These are phyloP conservation scores for Spongispora temasekensis DNA, from an alignment of 1,284 basidiomycete species.

Conservation along the genomic window DNA sequence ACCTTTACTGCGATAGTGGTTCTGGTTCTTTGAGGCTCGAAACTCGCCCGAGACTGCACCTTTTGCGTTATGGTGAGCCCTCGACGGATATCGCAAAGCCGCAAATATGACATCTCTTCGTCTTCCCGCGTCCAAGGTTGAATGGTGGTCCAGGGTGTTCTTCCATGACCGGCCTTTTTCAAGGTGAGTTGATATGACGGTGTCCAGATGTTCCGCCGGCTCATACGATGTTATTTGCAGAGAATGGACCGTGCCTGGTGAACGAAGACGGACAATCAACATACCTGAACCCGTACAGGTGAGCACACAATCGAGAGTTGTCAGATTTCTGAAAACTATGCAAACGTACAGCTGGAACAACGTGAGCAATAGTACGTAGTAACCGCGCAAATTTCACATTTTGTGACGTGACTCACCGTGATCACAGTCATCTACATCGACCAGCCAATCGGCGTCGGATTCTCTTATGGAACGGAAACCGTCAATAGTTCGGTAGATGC, in stretches of 20 bases:
- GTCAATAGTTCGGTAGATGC: slow-evolving; percentile 55
- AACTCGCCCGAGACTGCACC: slow-evolving; percentile 59
- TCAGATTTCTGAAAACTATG: slow-evolving; percentile 2
- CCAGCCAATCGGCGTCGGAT: slow-evolving; percentile 72
- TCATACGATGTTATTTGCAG: slow-evolving; percentile 8
- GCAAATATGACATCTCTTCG: slow-evolving; percentile 26
- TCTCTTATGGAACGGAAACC: slow-evolving; percentile 59
- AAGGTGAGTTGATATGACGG: slow-evolving; percentile 25
- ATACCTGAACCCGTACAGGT: slow-evolving; percentile 35
- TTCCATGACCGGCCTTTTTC: slow-evolving; percentile 47
- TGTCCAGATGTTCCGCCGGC: background rate
- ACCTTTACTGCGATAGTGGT: slow-evolving; percentile 46
- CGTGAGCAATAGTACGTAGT: slow-evolving; percentile 58
- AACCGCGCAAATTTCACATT: background rate
- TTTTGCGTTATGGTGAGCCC: slow-evolving; percentile 59
- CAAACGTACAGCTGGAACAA: slow-evolving; percentile 61
- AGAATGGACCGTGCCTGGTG: slow-evolving; percentile 33
- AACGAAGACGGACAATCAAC: slow-evolving; percentile 28
- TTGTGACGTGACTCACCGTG: background rate
- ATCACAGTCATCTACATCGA: slow-evolving; percentile 70
- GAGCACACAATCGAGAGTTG: background rate
- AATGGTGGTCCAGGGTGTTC: slow-evolving; percentile 43
- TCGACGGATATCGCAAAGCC: slow-evolving; percentile 10
- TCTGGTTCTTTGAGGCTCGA: slow-evolving; percentile 73
- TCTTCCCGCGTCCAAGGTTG: slow-evolving; percentile 26